Conservation (phyloP, 83 land plant genomes). For the Thuja plicata region DNA sequence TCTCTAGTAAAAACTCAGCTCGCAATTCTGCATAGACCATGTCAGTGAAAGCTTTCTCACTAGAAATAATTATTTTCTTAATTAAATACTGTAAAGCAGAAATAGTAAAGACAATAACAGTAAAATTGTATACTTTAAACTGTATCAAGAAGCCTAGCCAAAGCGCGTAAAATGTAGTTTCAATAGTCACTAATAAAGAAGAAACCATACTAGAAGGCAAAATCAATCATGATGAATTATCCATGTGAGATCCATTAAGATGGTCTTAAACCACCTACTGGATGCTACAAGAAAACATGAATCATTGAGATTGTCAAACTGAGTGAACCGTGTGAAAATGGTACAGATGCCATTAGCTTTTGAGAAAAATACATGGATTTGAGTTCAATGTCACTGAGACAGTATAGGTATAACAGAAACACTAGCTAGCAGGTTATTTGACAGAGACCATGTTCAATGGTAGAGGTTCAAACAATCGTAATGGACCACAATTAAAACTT, state of each 20-base stretch:
- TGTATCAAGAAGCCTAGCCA: neutral
- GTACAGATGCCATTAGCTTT: neutral
- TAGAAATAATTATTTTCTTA: neutral
- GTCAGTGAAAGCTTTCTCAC: neutral
- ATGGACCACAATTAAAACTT: neutral
- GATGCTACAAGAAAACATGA: neutral
- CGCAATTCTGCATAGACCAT: conserved; percentile 60
- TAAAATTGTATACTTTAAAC: neutral
- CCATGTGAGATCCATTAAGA: neutral
- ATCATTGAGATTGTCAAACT: neutral
- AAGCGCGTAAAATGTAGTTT: neutral
- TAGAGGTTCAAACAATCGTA: neutral
- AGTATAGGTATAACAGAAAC: neutral
- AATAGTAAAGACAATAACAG: neutral
- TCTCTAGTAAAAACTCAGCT: conserved; percentile 86
- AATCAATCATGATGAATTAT: neutral
- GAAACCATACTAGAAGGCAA: neutral
- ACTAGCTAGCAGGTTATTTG: neutral
- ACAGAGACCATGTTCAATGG: neutral
- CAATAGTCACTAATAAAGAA: neutral
- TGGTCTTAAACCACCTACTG: neutral
- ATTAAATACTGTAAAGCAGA: neutral
- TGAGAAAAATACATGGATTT: neutral
- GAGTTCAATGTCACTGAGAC: neutral
- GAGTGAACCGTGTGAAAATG: neutral